Conservation (phyloP, 202 grass and related monocot species). For the Zoysia matrella region DNA sequence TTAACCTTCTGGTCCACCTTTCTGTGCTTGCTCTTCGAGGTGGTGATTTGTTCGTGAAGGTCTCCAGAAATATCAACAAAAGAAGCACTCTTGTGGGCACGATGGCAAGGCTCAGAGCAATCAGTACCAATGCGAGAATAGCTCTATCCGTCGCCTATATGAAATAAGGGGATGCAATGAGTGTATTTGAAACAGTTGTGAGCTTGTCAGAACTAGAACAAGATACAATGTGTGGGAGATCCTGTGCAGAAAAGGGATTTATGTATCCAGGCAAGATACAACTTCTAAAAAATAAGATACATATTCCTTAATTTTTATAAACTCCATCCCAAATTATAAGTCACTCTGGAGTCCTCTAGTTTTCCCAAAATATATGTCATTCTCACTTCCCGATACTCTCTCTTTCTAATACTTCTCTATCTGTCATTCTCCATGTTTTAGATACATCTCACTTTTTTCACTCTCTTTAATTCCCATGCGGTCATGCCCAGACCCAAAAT, state of each 20-base stretch:
- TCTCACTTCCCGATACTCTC: no score
- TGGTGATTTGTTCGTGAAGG: conserved; percentile 78
- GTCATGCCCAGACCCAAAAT: no score
- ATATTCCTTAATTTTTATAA: no score
- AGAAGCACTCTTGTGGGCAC: conserved; percentile 64
- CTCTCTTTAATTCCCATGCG: no score
- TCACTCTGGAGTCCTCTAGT: no score
- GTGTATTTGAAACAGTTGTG: background rate
- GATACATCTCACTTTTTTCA: no score
- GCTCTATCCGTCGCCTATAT: conserved; percentile 74
- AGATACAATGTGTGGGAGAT: conserved; percentile 1
- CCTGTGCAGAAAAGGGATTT: background rate
- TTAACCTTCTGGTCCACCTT: conserved; percentile 78
- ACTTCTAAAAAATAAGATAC: no score
- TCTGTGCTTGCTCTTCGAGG: conserved; percentile 78
- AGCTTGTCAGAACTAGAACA: background rate
- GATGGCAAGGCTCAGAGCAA: conserved; percentile 63
- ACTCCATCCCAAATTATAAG: no score
- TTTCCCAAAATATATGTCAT: no score
- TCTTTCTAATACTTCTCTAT: no score
- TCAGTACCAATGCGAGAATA: conserved; percentile 67
- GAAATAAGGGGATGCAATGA: background rate
- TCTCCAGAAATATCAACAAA: conserved; percentile 75
- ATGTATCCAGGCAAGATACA: no score
- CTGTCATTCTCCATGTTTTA: no score